phyloP scores from a whole-genome alignment of 2,329 filamentous ascomycete species.

The Pestalotiopsis sp. region DNA sequence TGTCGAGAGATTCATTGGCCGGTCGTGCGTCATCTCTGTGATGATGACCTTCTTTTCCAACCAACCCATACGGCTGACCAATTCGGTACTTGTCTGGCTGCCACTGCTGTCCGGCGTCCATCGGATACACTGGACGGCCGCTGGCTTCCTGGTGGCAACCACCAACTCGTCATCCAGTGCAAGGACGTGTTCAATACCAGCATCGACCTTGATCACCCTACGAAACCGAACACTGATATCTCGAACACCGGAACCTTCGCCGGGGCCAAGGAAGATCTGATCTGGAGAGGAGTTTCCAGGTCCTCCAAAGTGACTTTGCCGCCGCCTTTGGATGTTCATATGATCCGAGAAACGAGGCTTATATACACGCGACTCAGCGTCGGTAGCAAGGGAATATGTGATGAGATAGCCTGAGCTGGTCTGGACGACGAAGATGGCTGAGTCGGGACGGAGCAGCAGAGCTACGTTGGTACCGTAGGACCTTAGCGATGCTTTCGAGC shows the following conservation, averaged over 20 bases:
- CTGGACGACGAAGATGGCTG: slow-evolving; percentile 87
- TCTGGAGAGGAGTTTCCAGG: slow-evolving; percentile 58
- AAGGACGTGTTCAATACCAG: slow-evolving; percentile 84
- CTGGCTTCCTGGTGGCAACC: slow-evolving; percentile 87
- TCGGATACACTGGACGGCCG: slow-evolving; percentile 94
- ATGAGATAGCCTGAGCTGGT: slow-evolving; percentile 87
- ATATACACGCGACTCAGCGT: slow-evolving; percentile 82
- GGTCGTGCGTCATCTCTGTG: slow-evolving; percentile 86
- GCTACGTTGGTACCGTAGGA: slow-evolving; percentile 86
- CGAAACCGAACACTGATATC: slow-evolving; percentile 92
- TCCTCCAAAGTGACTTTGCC: slow-evolving; percentile 64
- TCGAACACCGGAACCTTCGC: slow-evolving; percentile 79
- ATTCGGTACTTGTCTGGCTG: slow-evolving; percentile 86
- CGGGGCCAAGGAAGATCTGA: slow-evolving; percentile 72
- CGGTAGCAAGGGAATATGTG: slow-evolving; percentile 88
- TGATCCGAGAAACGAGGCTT: slow-evolving; percentile 76
- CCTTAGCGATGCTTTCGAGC: slow-evolving; percentile 77
- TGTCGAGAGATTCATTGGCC: slow-evolving; percentile 92
- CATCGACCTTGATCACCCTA: slow-evolving; percentile 98
- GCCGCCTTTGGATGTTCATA: slow-evolving; percentile 63
- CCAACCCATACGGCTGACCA: slow-evolving; percentile 86
- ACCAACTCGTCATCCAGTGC: slow-evolving; percentile 92
- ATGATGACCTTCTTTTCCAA: slow-evolving; percentile 77
- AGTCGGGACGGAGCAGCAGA: slow-evolving; percentile 86
- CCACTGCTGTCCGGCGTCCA: slow-evolving; percentile 86